These are phyloP conservation scores for Calocybe gangraenosa DNA, from an alignment of 768 basidiomycete species.

Conservation along the genomic window DNA sequence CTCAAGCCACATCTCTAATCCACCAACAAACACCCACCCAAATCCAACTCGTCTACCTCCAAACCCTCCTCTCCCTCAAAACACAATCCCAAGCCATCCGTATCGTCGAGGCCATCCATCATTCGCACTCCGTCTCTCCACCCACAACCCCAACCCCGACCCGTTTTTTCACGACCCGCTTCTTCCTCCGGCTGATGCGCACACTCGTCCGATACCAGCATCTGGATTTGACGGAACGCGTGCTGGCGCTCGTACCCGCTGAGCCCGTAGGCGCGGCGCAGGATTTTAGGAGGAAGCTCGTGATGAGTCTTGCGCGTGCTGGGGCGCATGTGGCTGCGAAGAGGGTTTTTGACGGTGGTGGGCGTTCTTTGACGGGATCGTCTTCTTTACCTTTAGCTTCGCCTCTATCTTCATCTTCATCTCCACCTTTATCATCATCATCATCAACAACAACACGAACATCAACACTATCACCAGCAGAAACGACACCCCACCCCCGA, in stretches of 20 bases:
- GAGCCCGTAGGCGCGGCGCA: conserved; percentile 17
- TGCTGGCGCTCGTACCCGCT: conserved; percentile 19
- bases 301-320: conserved; percentile 22
- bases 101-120: no score
- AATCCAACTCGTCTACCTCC: conserved; percentile 45
- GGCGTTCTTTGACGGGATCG: no score
- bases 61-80: conserved; percentile 38
- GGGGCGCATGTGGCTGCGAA: conserved; percentile 23
- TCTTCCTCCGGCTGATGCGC: conserved; percentile 35
- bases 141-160: not conserved
- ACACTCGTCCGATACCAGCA: conserved; percentile 38
- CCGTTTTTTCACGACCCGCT: conserved; percentile 35
- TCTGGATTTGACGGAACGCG: conserved; percentile 28
- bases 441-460: no score
- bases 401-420: no score
- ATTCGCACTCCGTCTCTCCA: no score
- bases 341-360: no score
- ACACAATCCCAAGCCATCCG: no score
- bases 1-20: conserved; percentile 34
- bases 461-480: no score
- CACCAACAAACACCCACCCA: conserved; percentile 31
- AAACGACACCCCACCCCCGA: no score
- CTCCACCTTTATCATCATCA: no score
- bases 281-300: conserved; percentile 29
- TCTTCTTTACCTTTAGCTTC: no score